Base-by-base conservation (phyloP, 2,329 filamentous ascomycete species). In the Harringtonia lauricola region DNA sequence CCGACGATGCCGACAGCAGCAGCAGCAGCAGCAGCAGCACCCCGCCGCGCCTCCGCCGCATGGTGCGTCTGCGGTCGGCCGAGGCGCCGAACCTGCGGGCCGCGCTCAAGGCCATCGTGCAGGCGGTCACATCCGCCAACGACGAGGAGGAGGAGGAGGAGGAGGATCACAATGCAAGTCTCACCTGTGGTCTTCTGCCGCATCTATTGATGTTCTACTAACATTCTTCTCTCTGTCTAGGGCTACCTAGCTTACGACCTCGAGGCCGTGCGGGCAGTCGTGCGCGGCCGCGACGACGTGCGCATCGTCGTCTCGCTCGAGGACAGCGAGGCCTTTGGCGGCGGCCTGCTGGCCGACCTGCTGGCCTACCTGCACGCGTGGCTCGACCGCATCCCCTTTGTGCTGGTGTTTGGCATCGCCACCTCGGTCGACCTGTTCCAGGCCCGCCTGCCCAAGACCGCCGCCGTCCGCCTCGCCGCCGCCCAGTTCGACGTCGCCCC, bases 271-370 rank as follows among this genome's bases (percentile, higher is more conserved):
- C 65, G 79, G 48, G 70, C 74, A 22, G 79, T 74, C 59, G 67
- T 79, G 19, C 39, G 35, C 29, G 14, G 46, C 64, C 39, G 38
- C 30, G 37, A 34, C 29, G 44, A 34, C 29, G 44, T 48, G 34
- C 76, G 78, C 51, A 72, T 90, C 10, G 72, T 86, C 41, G 67
- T 94, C 39, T 78, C 82, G 0, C 79, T 92, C 47, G 81, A 88
- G 57, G 86, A 92, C 55, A 87, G 83, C 49, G 86, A 92, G 61
- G 85, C 81, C 1, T 89, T 92, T 55, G 85, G 89, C 52, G 76
- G 76, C 38, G 65, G 66, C 26, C 61, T 92, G n/a, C 64, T 94
- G 13, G 79, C 79, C 1, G 84, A 90, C 46, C 57, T 87, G 30
- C 72, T 90, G 37, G 68, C 71, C 31, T 44, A 39, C 35, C 42